Base-by-base conservation (phyloP, 768 basidiomycete genomes). In the Boletus reticuloceps region DNA sequence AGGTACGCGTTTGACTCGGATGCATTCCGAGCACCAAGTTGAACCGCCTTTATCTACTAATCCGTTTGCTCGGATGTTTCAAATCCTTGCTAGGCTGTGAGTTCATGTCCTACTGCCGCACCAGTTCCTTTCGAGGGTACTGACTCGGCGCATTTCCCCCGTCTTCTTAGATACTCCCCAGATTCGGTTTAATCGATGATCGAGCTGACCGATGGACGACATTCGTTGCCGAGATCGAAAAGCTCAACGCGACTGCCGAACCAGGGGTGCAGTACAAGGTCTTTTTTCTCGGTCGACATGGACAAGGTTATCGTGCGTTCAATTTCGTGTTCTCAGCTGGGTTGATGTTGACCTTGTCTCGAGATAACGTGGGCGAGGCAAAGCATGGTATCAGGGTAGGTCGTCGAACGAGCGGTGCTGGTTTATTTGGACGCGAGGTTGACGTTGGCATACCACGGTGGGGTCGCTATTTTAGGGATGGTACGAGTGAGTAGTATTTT, bases 361-460 rank as follows among this genome's bases (percentile, higher is more conserved):
- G 20, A 89, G 87, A 91, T 71, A 91, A 91, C 58, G 77, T 86
- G 0, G 89, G 74, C 0, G 82, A 85, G 60, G 72, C 73, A 8
- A 87, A 88, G 64, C 87, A 91, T 63, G 88, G 87, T 1, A 74
- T 76, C 5, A 38, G 66, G 65, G 79, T 77, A 42, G 25, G 67
- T 56, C 25, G 27, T 48, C 42, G 7, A 7, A 7, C 46, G 38
- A 37, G 12, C 12, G 11, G 10, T 39, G 50, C 29, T 6, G 3
- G 17, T 5, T 20, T 13, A 38, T 40, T 9, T 29, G 27, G 27
- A 29, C 1, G 27, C 10, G 31, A 3, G 32, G n/a, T 43, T 53
- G 51, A 61, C 34, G 27, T 27, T 4, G 27, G 27, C 22, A 3
- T 22, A 22, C 22, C n/a, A n/a, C n/a, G n/a, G n/a, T n/a, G n/a